Conservation (phyloP, 805 yeast genomes). For the Ogataea henricii region DNA sequence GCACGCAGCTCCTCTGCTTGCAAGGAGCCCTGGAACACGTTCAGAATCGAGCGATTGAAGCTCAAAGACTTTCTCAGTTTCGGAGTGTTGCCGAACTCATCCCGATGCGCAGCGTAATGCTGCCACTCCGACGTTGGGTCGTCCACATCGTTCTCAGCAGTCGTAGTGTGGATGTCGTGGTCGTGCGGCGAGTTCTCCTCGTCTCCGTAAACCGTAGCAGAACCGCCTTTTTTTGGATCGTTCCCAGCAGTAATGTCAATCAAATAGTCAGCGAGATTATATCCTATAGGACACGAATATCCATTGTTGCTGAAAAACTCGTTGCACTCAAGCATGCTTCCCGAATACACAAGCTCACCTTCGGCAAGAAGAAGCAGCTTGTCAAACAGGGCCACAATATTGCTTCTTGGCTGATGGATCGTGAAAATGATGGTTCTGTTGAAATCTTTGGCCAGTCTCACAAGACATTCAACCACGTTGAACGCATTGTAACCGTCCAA, state of each 20-base stretch:
- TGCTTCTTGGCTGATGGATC: slow-evolving; percentile 96
- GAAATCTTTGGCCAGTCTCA: slow-evolving; percentile 74
- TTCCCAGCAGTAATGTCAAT: slow-evolving; percentile 80
- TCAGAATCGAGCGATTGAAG: slow-evolving; percentile 14
- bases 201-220: slow-evolving; percentile 7
- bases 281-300: slow-evolving; percentile 82
- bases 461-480: slow-evolving; percentile 85
- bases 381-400: slow-evolving; percentile 90
- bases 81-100: slow-evolving; percentile 50
- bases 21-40: slow-evolving; percentile 35
- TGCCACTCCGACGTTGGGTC: slow-evolving; percentile 83
- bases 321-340: slow-evolving; percentile 72
- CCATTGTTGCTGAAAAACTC: slow-evolving; percentile 78
- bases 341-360: slow-evolving; percentile 86
- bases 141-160: slow-evolving; percentile 32
- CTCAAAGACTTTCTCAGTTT: slow-evolving; percentile 8
- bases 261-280: slow-evolving; percentile 90
- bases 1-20: slow-evolving; percentile 42
- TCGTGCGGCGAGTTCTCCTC: slow-evolving; percentile 24
- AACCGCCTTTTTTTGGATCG: background rate
- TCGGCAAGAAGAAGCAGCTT: slow-evolving; percentile 76
- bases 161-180: slow-evolving; percentile 34
- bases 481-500: slow-evolving; percentile 91
- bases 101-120: slow-evolving; percentile 79
- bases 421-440: slow-evolving; percentile 89